phyloP scores from a whole-genome alignment of 2,329 filamentous ascomycete species.

The Ophiosphaerella korrae region DNA sequence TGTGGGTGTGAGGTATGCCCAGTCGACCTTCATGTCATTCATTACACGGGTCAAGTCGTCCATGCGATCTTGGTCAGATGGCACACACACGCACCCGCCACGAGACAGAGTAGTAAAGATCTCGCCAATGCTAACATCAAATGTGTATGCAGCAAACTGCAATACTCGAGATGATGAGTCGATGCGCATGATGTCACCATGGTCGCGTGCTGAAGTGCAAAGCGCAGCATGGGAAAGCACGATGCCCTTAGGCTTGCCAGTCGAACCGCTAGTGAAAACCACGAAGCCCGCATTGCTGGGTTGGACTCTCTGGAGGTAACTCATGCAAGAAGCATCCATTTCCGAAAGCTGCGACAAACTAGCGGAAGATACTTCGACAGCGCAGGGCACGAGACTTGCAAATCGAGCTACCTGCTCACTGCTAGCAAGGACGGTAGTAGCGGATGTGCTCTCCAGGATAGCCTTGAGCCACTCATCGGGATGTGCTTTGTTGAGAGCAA shows the following conservation, averaged over 20 bases:
- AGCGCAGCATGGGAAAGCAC: conserved; percentile 61
- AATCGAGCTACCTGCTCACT: conserved; percentile 65
- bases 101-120: conserved; percentile 54
- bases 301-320: conserved; percentile 42
- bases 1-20: conserved; percentile 6
- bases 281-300: conserved; percentile 57
- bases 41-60: conserved; percentile 42
- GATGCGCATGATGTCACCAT: conserved; percentile 15
- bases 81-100: conserved; percentile 57
- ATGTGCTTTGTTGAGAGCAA: conserved; percentile 22
- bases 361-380: conserved; percentile 5
- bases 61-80: conserved; percentile 57
- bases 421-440: conserved; percentile 69
- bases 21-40: conserved; percentile 2
- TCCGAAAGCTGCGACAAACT: not conserved
- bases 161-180: conserved; percentile 52
- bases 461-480: conserved; percentile 2
- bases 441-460: not conserved
- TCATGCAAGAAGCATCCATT: conserved; percentile 22
- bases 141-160: conserved; percentile 53
- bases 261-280: conserved; percentile 56
- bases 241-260: conserved; percentile 59
- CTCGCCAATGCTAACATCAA: conserved; percentile 47
- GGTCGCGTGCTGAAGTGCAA: conserved; percentile 8
- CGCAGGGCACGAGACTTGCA: conserved; percentile 4